A percentile compares a stretch with the other conserved stretches of the same genome.
Conservation (phyloP, 2,329 filamentous ascomycete species). For the Cucurbitaria berberidis region DNA sequence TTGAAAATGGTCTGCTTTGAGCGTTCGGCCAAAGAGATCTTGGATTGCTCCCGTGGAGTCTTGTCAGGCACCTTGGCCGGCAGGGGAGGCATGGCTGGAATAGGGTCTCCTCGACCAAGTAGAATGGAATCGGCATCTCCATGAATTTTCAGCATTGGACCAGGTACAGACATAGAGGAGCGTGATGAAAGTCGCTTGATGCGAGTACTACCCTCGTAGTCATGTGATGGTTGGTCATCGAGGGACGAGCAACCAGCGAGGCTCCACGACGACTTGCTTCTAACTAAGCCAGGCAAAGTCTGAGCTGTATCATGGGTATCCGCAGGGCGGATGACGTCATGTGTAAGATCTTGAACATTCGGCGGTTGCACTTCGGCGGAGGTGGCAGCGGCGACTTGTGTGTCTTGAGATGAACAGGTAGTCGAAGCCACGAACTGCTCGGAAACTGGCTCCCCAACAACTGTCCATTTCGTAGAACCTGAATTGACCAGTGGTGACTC, state of each 20-base stretch:
- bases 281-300: constrained; percentile 1
- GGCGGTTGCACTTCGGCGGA: neutral
- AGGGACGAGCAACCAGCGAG: constrained; percentile 8
- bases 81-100: constrained; percentile 16
- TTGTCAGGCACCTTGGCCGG: constrained; percentile 1
- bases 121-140: constrained; percentile 35
- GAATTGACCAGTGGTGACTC: constrained; percentile 1
- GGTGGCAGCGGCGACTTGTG: neutral
- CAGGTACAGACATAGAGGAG: constrained; percentile 16
- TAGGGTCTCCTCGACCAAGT: constrained; percentile 11
- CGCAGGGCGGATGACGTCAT: neutral
- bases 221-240: constrained; percentile 7
- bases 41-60: constrained; percentile 5
- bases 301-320: neutral
- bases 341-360: neutral
- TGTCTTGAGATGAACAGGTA: neutral
- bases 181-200: constrained; percentile 30
- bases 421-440: neutral
- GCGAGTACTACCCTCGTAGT: constrained; percentile 11
- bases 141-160: constrained; percentile 29
- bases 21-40: constrained; percentile 14
- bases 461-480: constrained; percentile 20
- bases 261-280: constrained; percentile 12
- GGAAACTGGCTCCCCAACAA: constrained; percentile 6
- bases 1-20: constrained; percentile 15